Evolutionary conservation across 2,329 filamentous ascomycete genomes (phyloP), one percentile per base, ranked within the genome.

Genomic region (Chaetomiaceae sp.): DNA sequence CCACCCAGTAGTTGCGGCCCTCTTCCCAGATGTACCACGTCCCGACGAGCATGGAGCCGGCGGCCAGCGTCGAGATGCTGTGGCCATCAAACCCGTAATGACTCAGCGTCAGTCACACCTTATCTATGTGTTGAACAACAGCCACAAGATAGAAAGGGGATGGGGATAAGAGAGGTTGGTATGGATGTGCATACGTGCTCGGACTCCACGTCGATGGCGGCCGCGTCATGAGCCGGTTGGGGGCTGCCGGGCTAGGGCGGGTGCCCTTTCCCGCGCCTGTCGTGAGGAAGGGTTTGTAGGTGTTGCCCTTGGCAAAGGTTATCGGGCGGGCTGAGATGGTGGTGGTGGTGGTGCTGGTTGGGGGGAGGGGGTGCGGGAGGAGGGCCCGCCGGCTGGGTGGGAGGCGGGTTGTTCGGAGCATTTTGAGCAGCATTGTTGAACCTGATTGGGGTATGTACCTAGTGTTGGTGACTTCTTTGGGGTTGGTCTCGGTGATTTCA

Each of bases 11-110:
- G 40, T 14, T 46, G 20, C 56, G 53, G 3, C 53, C 52, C 3
- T 44, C 53, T 4, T 58, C 36, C 36, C 45, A 44, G 15, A 58
- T 50, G 37, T 53, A 55, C 48, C 53, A 51, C 2, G 37, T 25
- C 2, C 56, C 56, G 15, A 5, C 50, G 12, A 56, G 49, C n/a
- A 56, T 38, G 46, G 8, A 29, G 46, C 54, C 50, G 17, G 27
- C 20, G 14, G 50, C 50, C 1, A 53, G 6, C 7, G 50, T 53
- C 0, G 50, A 46, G 15, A 56, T 51, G 1, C 53, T 55, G 5
- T 25, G 6, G 14, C 27, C n/a, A 19, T 14, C 9, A 9, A 27
- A 27, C 25, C 25, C n/a, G n/a, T n/a, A n/a, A n/a, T n/a, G n/a
- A n/a, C n/a, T n/a, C n/a, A n/a, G n/a, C n/a, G n/a, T n/a, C n/a